These are phyloP conservation scores for Ophiostoma tasmaniense DNA, from an alignment of 2,329 filamentous ascomycete species.

Conservation along the genomic window DNA sequence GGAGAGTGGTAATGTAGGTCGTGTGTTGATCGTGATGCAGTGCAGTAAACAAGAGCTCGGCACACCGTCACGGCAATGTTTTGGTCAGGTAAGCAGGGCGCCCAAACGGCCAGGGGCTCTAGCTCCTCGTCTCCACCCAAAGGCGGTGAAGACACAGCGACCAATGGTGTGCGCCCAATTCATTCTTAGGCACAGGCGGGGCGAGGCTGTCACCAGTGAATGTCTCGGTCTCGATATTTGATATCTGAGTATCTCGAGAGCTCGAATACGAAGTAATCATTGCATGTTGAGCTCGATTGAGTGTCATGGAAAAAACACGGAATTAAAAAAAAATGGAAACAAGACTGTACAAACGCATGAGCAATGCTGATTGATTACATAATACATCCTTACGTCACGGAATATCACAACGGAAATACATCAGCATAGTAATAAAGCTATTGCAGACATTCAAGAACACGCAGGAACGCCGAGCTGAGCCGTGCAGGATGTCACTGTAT, in stretches of 20 bases:
- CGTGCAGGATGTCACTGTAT: background rate
- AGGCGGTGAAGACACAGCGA: background rate
- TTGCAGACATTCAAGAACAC: background rate
- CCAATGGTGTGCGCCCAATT: background rate
- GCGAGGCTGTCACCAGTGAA: background rate
- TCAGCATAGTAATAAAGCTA: background rate
- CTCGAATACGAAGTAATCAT: too few species aligned
- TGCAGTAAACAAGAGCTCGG: constrained; percentile 7
- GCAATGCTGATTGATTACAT: background rate
- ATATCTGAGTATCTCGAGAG: background rate
- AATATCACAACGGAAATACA: background rate
- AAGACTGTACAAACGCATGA: background rate
- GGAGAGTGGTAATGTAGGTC: background rate
- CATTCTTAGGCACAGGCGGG: background rate
- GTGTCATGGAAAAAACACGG: too few species aligned
- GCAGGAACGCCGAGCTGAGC: background rate
- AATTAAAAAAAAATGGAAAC: background rate
- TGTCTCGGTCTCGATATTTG: background rate
- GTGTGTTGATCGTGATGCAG: background rate
- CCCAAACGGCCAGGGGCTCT: background rate
- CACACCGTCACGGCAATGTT: constrained; percentile 3
- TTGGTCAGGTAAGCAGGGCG: background rate
- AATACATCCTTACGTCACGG: background rate
- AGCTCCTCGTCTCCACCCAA: background rate
- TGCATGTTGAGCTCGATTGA: too few species aligned